Evolutionary conservation across 148 eudicot genomes (phyloP).

Genomic region (Gaultheria prostrata): DNA sequence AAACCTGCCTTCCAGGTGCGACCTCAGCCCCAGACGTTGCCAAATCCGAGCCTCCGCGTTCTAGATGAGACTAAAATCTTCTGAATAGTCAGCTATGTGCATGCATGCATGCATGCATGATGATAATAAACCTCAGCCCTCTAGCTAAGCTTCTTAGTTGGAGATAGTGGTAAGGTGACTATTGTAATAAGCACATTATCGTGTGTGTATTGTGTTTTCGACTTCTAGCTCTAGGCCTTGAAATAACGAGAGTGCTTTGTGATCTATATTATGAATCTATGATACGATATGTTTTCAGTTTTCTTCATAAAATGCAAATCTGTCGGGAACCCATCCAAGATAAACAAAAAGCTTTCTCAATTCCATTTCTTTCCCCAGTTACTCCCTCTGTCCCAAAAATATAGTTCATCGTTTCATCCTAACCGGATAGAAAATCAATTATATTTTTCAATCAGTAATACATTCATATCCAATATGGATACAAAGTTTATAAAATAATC

Average conservation of each 20-base stretch:
- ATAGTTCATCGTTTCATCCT: no score
- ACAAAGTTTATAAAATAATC: no score
- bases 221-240: background rate
- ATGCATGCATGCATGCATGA: background rate
- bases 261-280: background rate
- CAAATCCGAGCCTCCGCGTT: background rate
- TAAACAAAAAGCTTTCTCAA: no score
- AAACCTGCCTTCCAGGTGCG: constrained; percentile 27
- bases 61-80: background rate
- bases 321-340: no score
- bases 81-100: background rate
- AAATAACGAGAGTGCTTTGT: background rate
- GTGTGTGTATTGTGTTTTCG: background rate
- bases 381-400: no score
- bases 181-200: background rate
- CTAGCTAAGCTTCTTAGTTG: background rate
- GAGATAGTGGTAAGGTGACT: background rate
- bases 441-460: no score
- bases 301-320: background rate
- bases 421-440: no score
- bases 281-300: background rate
- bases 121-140: background rate
- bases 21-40: constrained; percentile 14
- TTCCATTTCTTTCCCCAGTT: no score
- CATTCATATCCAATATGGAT: no score